These are phyloP conservation scores for Leccinum variabile DNA, from an alignment of 1,284 basidiomycete genomes.

Conservation along the genomic window DNA sequence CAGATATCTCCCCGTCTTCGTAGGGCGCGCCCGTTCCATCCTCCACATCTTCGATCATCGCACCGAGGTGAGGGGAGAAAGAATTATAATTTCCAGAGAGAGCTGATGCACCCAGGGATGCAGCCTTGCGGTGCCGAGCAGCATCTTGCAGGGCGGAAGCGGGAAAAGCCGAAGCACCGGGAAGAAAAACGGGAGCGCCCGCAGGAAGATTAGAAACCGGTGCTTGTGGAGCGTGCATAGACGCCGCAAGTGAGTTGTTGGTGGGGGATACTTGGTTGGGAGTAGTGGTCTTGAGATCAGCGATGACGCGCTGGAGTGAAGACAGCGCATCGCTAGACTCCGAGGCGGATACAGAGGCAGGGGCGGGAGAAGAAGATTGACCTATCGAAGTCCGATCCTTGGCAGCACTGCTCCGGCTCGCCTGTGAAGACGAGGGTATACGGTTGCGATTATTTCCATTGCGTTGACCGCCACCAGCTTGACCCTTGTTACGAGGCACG, in stretches of 20 bases:
- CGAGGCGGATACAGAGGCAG: slow-evolving; percentile 31
- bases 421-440: slow-evolving; percentile 55
- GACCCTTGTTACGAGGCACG: slow-evolving; percentile 53
- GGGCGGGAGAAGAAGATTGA: slow-evolving; percentile 48
- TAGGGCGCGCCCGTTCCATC: slow-evolving; percentile 51
- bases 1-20: slow-evolving; percentile 78
- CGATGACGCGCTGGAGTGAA: slow-evolving; percentile 79
- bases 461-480: slow-evolving; percentile 46
- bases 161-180: slow-evolving; percentile 59
- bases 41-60: slow-evolving; percentile 80
- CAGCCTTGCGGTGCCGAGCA: slow-evolving; percentile 75
- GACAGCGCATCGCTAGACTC: slow-evolving; percentile 74
- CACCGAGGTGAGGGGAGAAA: slow-evolving; percentile 74
- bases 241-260: slow-evolving; percentile 43
- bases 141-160: slow-evolving; percentile 49
- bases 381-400: slow-evolving; percentile 48
- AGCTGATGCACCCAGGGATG: slow-evolving; percentile 62
- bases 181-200: slow-evolving; percentile 72
- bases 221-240: slow-evolving; percentile 46
- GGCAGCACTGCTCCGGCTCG: slow-evolving; percentile 43
- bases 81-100: slow-evolving; percentile 62
- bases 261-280: slow-evolving; percentile 43
- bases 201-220: slow-evolving; percentile 52
- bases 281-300: slow-evolving; percentile 75
- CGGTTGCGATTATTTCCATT: slow-evolving; percentile 53